Evolutionary conservation across 306 rosid species (phyloP).

Genomic region (Abrus precatorius): DNA sequence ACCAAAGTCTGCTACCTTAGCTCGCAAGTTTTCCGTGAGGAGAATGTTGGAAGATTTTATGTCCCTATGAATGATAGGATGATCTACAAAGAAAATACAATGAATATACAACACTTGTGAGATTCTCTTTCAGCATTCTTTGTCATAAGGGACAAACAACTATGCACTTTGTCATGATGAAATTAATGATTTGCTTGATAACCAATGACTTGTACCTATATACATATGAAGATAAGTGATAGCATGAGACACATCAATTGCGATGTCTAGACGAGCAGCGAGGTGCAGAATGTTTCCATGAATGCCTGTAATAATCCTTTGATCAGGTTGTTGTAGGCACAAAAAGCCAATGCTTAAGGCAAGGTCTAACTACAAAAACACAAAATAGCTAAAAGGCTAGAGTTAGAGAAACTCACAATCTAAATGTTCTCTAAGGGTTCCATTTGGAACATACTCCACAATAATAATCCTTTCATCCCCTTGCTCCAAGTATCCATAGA

Average conservation of each 20-base stretch:
- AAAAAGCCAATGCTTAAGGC: conserved; percentile 29
- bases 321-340: conserved; percentile 45
- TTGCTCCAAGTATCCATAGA: conserved; percentile 80
- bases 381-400: conserved; percentile 14
- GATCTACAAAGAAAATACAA: conserved; percentile 66
- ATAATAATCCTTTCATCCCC: conserved; percentile 79
- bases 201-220: conserved; percentile 62
- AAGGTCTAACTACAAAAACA: conserved; percentile 6
- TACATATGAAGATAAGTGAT: conserved; percentile 97
- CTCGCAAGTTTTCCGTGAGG: conserved; percentile 78
- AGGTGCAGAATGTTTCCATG: conserved; percentile 76
- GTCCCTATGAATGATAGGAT: conserved; percentile 94
- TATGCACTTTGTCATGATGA: conserved; percentile 6
- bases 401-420: conserved; percentile 73
- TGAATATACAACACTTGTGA: conserved; percentile 19
- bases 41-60: conserved; percentile 97
- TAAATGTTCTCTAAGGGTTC: conserved; percentile 92
- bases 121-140: conserved; percentile 39
- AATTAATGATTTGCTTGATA: conserved; percentile 22
- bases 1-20: conserved; percentile 98
- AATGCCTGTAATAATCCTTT: conserved; percentile 65
- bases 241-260: conserved; percentile 97
- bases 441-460: conserved; percentile 94
- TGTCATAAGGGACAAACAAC: conserved; percentile 13
- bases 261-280: conserved; percentile 82